Evolutionary conservation across 1,139 yeast species (phyloP).

Genomic region (Kodamaea sp.): DNA sequence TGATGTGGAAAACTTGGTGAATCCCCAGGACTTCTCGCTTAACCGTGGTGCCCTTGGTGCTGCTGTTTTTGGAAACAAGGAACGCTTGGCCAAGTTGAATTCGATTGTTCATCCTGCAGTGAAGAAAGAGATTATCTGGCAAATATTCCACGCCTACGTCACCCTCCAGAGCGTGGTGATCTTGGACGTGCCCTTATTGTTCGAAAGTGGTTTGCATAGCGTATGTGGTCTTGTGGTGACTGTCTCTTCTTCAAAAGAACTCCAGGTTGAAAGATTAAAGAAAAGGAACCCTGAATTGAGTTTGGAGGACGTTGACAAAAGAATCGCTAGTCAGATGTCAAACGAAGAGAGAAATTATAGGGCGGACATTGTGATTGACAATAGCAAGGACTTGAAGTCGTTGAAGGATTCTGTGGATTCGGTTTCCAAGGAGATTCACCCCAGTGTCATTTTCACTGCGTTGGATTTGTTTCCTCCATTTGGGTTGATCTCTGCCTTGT

Average conservation of each 20-base stretch:
- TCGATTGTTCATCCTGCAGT: conserved; percentile 90
- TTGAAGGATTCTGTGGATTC: conserved; percentile 50
- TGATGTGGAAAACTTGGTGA: conserved; percentile 56
- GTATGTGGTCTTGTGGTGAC: conserved; percentile 75
- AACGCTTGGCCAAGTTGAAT: conserved; percentile 60
- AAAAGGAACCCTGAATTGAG: conserved; percentile 68
- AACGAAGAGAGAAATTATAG: conserved; percentile 53
- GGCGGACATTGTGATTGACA: conserved; percentile 72
- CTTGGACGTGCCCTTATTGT: conserved; percentile 86
- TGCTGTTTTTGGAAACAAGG: conserved; percentile 70
- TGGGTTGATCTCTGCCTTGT: conserved; percentile 34
- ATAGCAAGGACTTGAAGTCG: conserved; percentile 52
- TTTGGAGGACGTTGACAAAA: conserved; percentile 63
- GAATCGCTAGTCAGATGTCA: conserved; percentile 80
- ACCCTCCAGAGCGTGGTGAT: conserved; percentile 56
- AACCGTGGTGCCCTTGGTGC: conserved; percentile 77
- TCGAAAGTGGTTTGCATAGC: conserved; percentile 71
- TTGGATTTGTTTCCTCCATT: conserved; percentile 62
- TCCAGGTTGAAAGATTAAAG: conserved; percentile 64
- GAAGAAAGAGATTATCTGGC: conserved; percentile 61
- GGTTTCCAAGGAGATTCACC: conserved; percentile 48
- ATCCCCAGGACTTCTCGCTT: conserved; percentile 48
- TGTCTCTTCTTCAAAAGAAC: conserved; percentile 58
- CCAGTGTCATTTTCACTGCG: conserved; percentile 56
- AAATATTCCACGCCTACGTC: conserved; percentile 59